Conservation (phyloP, 2,329 filamentous ascomycete genomes). For the Magnaporthiopsis rhizophila region DNA sequence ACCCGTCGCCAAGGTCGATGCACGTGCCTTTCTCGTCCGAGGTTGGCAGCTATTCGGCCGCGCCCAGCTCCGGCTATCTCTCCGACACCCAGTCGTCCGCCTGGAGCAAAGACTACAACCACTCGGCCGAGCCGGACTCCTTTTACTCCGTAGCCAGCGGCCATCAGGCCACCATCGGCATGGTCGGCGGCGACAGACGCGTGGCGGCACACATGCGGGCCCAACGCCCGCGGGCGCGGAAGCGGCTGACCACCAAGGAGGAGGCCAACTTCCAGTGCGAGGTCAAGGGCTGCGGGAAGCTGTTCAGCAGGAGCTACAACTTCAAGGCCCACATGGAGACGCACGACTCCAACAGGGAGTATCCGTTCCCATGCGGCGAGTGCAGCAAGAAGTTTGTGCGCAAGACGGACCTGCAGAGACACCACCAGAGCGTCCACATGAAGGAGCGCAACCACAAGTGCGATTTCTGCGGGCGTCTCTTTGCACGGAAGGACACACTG, state of each 20-base stretch:
- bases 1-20: constrained; percentile 31
- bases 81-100: constrained; percentile 27
- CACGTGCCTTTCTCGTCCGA: constrained; percentile 24
- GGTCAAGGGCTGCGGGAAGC: constrained; percentile 62
- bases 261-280: constrained; percentile 66
- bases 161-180: constrained; percentile 5
- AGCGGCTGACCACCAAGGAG: constrained; percentile 54
- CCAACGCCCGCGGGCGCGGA: constrained; percentile 27
- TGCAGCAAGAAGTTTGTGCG: constrained; percentile 74
- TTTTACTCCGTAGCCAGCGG: constrained; percentile 8
- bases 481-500: constrained; percentile 78
- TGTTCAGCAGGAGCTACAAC: constrained; percentile 80
- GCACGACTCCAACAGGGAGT: constrained; percentile 66
- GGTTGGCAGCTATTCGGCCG: constrained; percentile 17
- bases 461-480: constrained; percentile 60
- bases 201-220: background rate
- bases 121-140: constrained; percentile 24
- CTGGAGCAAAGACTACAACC: constrained; percentile 25
- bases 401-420: constrained; percentile 66
- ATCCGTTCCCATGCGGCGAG: constrained; percentile 60
- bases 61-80: constrained; percentile 27
- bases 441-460: constrained; percentile 65
- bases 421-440: constrained; percentile 62
- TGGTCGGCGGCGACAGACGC: background rate
- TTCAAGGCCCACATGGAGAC: constrained; percentile 80